Percentiles rank a stretch among this genome's conserved stretches.
These are phyloP conservation scores for Agrocybe praecox DNA, from an alignment of 768 basidiomycete species.

Conservation along the genomic window DNA sequence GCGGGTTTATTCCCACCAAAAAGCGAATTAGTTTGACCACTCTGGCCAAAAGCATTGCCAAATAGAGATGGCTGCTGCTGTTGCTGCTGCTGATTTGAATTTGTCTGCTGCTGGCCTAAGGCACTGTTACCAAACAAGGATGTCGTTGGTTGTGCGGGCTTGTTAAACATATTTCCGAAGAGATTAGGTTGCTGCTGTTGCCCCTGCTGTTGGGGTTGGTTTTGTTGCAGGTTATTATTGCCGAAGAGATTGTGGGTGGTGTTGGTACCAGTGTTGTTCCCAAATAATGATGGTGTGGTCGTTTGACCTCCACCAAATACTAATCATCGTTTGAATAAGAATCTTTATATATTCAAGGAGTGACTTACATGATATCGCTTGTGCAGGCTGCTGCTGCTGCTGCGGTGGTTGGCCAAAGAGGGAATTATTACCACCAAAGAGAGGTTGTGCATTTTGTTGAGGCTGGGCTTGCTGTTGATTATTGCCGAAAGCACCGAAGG, in stretches of 20 bases:
- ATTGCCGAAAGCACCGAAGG: conserved; percentile 17
- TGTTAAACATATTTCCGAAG: conserved; percentile 48
- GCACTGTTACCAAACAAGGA: conserved; percentile 41
- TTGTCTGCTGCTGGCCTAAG: conserved; percentile 31
- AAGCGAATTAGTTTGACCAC: conserved; percentile 37
- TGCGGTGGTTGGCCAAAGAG: conserved; percentile 22
- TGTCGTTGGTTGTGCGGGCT: conserved; percentile 38
- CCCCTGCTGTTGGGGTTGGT: conserved; percentile 26
- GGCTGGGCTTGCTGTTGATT: conserved; percentile 18
- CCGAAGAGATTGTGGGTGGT: conserved; percentile 24
- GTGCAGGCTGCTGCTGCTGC: conserved; percentile 21
- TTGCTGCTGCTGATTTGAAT: conserved; percentile 32
- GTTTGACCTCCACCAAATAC: conserved; percentile 19
- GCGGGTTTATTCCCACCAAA: conserved; percentile 52
- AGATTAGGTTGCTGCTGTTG: conserved; percentile 35
- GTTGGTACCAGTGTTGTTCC: conserved; percentile 14
- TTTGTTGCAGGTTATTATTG: conserved; percentile 28
- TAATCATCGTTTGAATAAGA: conserved; percentile 1
- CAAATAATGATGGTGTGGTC: conserved; percentile 19
- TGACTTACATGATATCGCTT: conserved; percentile 16
- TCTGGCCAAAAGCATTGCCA: conserved; percentile 52
- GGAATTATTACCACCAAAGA: conserved; percentile 16
- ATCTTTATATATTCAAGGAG: not conserved
- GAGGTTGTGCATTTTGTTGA: conserved; percentile 25
- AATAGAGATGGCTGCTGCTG: conserved; percentile 42